phyloP scores from a whole-genome alignment of 169 alveolate genomes.

The Plasmodium sp. region DNA sequence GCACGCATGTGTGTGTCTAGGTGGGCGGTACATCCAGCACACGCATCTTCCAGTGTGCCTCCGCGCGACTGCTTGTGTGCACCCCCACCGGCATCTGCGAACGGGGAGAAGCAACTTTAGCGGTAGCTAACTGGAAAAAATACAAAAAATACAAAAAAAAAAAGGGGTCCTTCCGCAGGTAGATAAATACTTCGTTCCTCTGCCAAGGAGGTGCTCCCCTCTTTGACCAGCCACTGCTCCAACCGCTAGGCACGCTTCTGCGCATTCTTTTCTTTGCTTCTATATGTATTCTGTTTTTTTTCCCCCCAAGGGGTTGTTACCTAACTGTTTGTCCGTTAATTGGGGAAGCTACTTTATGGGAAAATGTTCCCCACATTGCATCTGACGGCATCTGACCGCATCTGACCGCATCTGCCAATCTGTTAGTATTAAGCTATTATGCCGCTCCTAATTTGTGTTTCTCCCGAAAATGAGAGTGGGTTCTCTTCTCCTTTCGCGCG shows the following conservation, averaged over 20 bases:
- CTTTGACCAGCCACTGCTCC: background rate
- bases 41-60: background rate
- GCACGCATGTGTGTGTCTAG: background rate
- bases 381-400: background rate
- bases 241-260: background rate
- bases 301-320: background rate
- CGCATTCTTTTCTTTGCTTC: background rate
- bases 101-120: background rate
- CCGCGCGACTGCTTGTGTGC: background rate
- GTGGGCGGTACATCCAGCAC: background rate
- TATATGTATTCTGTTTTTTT: background rate
- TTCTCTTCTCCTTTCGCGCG: background rate
- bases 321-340: background rate
- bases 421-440: background rate
- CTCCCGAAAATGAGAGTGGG: background rate
- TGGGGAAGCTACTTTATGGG: background rate
- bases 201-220: background rate
- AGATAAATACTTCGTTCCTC: background rate
- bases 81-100: background rate
- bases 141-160: background rate
- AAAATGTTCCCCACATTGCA: background rate
- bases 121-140: background rate
- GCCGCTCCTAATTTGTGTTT: background rate
- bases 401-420: background rate
- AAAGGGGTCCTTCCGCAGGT: background rate